Base-by-base conservation (phyloP, 192 early-diverging fungal species). In the Lobosporangium transversale region DNA sequence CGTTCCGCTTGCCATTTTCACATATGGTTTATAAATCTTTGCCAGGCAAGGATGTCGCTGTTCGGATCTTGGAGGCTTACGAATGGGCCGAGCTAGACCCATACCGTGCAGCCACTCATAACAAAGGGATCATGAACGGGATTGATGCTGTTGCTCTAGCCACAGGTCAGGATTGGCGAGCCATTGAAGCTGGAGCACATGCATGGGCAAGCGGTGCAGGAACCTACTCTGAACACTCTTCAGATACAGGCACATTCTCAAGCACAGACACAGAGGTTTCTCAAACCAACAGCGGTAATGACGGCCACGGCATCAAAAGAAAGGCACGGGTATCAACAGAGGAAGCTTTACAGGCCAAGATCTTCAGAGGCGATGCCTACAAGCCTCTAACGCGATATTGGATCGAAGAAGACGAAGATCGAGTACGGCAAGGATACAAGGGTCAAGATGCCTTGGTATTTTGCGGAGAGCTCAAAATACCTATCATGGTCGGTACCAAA, bases 51-150 rank as follows among this genome's bases (percentile, higher is more conserved):
- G 74, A 86, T 43, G 85, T 93, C 4, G 89, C 90, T 14, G 79
- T 80, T 27, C 79, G 87, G 23, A 82, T 93, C 17, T 63, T 93
- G 35, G 90, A 93, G 48, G 90, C 90, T 21, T 84, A 81, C 55
- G 85, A 91, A 44, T 91, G 86, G 88, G 91, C 91, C 4, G 76
- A 81, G 24, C 76, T 89, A 20, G 91, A 93, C 51, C 87, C 87
- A 29, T 93, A 83, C 62, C 83, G 91, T 17, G 90, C 91, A 10
- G 84, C 88, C 1, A 93, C 91, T 0, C 89, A 93, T 61, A 93
- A 93, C 82, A 93, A 93, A 69, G 91, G 91, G 6, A 91, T 93
- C 48, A 92, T 93, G 90, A 93, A 93, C 70, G 91, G 91, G 4
- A 88, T 93, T 53, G 91, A 93, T 66, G 89, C 91, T 30, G 90